Evolutionary conservation across 441 rosid species (phyloP), one percentile per base, ranked within the genome.

Genomic region (Gossypium gossypioides): DNA sequence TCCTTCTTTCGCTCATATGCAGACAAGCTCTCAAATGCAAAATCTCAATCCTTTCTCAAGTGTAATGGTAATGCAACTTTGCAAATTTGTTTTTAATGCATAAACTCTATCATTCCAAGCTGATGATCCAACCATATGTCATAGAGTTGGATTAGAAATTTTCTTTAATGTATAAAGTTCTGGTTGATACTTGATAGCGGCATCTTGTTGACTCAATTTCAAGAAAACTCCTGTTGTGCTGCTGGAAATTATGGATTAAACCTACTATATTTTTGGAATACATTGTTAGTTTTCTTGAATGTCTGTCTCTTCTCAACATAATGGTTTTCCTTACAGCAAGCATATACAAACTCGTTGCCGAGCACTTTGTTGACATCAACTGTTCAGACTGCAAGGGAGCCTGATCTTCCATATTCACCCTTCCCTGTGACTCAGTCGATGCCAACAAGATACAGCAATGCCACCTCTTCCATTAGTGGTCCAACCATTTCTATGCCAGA

Each of bases 401-500:
- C 86, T 64, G 98, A 91, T 56, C 86, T 88, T 66, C 86, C 89
- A 75, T 95, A 88, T 76, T 91, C 96, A 72, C 88, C 97, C 5
- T 92, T 95, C 76, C 87, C 92, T 3, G 80, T 81, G 74, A 70
- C 91, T 46, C 96, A 90, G 73, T 81, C 94, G 48, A 78, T 84
- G 85, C 86, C 93, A 44, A 72, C 91, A 22, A 90, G 88, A 81
- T 91, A 81, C 72, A 80, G 79, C 85, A 92, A 79, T 74, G 75
- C 88, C 12, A 76, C 88, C 67, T 84, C 98, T 67, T 80, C 99
- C 57, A 76, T 87, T 63, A 84, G 86, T 74, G 91, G 88, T 80
- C 87, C 97, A 69, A 84, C 86, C 75, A 80, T 88, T 40, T 86
- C 96, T 74, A 80, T 90, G 85, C 80, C 97, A 56, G 99, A 95